phyloP scores from a whole-genome alignment of 2,329 filamentous ascomycete genomes.

The Didymella pinodella region DNA sequence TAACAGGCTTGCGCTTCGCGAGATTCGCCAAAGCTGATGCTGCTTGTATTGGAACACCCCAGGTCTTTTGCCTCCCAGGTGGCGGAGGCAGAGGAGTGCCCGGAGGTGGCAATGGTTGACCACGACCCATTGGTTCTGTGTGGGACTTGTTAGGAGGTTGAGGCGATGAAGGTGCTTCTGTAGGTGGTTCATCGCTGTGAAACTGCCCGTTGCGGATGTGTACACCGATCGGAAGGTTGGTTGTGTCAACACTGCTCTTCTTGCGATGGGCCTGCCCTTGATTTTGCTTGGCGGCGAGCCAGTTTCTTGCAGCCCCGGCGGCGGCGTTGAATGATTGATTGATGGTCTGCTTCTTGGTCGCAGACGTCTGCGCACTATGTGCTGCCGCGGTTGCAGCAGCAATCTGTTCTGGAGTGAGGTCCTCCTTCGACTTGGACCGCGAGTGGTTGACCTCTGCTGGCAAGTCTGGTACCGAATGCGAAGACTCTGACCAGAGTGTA shows the following conservation, averaged over 20 bases:
- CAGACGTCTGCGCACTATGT: slow-evolving; percentile 24
- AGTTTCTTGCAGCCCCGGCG: slow-evolving; percentile 67
- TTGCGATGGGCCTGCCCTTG: slow-evolving; percentile 22
- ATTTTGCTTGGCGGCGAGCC: slow-evolving; percentile 61
- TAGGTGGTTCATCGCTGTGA: slow-evolving; percentile 18
- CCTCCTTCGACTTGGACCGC: slow-evolving; percentile 29
- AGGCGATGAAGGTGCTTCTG: slow-evolving; percentile 8
- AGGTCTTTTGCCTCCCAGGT: slow-evolving; percentile 59
- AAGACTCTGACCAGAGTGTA: slow-evolving; percentile 38
- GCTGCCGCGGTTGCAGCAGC: slow-evolving; percentile 33
- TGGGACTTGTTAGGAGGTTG: slow-evolving; percentile 38
- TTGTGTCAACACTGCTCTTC: slow-evolving; percentile 23
- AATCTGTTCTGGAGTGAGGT: slow-evolving; percentile 34
- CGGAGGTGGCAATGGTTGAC: slow-evolving; percentile 81
- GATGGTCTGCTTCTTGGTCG: slow-evolving; percentile 37
- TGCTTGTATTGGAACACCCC: slow-evolving; percentile 62
- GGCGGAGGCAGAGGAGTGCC: slow-evolving; percentile 79
- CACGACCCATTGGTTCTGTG: slow-evolving; percentile 79
- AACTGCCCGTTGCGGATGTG: slow-evolving; percentile 19
- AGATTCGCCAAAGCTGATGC: slow-evolving; percentile 50
- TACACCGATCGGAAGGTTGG: slow-evolving; percentile 22
- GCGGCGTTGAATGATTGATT: slow-evolving; percentile 56
- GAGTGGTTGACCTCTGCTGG: slow-evolving; percentile 20
- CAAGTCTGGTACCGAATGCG: slow-evolving; percentile 21
- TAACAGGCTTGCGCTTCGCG: slow-evolving; percentile 71